These are phyloP conservation scores for Tulasnella sp. DNA, from an alignment of 768 basidiomycete genomes.

Conservation along the genomic window DNA sequence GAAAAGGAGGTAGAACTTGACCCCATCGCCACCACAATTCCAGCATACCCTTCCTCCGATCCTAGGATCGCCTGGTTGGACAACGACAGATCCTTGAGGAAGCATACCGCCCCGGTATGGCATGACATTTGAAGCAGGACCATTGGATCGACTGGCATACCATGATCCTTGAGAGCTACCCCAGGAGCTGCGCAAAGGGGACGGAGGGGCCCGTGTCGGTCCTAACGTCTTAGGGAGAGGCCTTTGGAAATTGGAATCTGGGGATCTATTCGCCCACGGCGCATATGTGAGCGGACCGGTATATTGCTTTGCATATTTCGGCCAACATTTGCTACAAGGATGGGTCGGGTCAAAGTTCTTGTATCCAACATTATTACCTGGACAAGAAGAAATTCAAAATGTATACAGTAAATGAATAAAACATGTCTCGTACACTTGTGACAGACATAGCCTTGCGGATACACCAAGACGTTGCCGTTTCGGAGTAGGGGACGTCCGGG, in stretches of 20 bases:
- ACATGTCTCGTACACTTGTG: constrained; percentile 44
- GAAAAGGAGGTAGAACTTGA: constrained; percentile 39
- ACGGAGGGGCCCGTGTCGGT: background rate
- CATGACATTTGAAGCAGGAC: background rate
- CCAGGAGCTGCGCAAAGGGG: constrained; percentile 17
- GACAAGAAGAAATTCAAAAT: constrained; percentile 6
- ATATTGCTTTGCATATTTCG: constrained; percentile 50
- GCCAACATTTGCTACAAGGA: constrained; percentile 67
- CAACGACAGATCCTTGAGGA: constrained; percentile 36
- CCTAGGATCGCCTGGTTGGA: constrained; percentile 53
- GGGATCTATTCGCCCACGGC: constrained; percentile 26
- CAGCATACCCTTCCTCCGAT: constrained; percentile 56
- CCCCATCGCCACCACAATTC: constrained; percentile 51
- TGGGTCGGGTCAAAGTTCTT: constrained; percentile 52
- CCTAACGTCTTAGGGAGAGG: constrained; percentile 26
- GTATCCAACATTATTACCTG: constrained; percentile 66
- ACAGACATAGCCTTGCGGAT: constrained; percentile 51
- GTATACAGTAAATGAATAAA: too few species aligned
- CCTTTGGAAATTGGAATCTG: constrained; percentile 28
- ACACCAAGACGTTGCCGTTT: constrained; percentile 52
- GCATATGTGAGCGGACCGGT: constrained; percentile 47
- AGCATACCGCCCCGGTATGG: constrained; percentile 19
- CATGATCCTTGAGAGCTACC: too few species aligned
- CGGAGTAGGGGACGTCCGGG: constrained; percentile 57
- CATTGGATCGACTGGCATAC: background rate